Evolutionary conservation across 176 grass and related monocot species (phyloP), one percentile per base, ranked within the genome.

Genomic region (Lolium rigidum): DNA sequence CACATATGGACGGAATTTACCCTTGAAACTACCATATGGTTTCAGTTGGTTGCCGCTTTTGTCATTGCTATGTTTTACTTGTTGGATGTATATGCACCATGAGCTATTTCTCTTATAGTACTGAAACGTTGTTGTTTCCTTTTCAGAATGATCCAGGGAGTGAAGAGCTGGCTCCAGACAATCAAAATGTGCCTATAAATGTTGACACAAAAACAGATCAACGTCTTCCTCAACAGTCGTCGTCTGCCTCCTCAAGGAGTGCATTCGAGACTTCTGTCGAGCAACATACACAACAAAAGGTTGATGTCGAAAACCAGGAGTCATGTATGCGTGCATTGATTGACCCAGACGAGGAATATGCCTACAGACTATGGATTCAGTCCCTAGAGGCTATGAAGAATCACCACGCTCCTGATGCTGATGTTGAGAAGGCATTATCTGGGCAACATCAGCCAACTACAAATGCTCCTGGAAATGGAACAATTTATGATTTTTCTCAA

Each of bases 1-100:
- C 7, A 69, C 63, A 31, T 58, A 28, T 59, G 50, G 21, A 73
- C 28, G 2, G 15, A 28, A 55, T n/a, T 80, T 62, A 5, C 43
- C 13, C 18, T 86, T 86, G 7, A 84, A 82, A 84, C 44, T 51
- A 64, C 24, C 70, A 26, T 64, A 39, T 13, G 6, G 50, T 76
- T 38, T 62, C 1, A n/a, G 15, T 51, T 25, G 17, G 6, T 50
- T 74, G 7, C 8, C 4, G 0, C 24, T 20, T 1, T 58, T 73
- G 41, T 54, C 22, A 49, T 35, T 61, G 3, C 43, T 59, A 5
- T 20, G 31, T 35, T 47, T 61, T 28, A 62, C 68, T 0, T 83
- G 10, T 13, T 48, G 69, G 38, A n/a, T 31, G 39, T 70, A 21
- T 79, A 22, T 46, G 26, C 74, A 56, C 9, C 50, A 57, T 13